Base-by-base conservation (phyloP, 2,329 filamentous ascomycete species). In the Claviceps digitariae region DNA sequence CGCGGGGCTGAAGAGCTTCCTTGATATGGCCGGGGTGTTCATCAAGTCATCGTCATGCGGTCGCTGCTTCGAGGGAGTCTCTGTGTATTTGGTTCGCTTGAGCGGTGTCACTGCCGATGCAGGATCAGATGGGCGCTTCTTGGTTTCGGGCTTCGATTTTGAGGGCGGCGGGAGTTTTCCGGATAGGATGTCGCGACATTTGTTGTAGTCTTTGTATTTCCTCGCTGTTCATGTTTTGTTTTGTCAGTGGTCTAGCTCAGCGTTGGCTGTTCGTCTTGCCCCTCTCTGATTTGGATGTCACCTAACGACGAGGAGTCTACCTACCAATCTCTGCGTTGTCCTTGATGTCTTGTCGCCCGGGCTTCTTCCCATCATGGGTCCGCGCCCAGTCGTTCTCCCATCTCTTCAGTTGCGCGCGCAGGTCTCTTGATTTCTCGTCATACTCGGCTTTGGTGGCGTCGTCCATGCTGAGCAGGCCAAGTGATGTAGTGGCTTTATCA, bases 191-290 rank as follows among this genome's bases (percentile, higher is more conserved):
- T 81, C 76, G 57, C 83, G 77, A 51, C 84, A 64, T 58, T 76
- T 82, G 64, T 83, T 82, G 67, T 90, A 90, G 57, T 86, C 77
- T 64, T 86, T 88, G 68, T 91, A 91, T 63, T 89, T 90, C 48
- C 73, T 74, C 40, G 82, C 84, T 86, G 59, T 41, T 36, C 45
- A 15, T 29, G n/a, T n/a, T n/a, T n/a, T n/a, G n/a, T n/a, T n/a
- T n/a, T 13, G 12, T 52, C 27, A 52, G 49, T 21, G 8, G 7
- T 43, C 20, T 48, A 8, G 13, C 0, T 20, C 20, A 27, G 6
- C 13, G 2, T 15, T 13, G 34, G 34, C 12, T 36, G 12, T 15
- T 36, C 34, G 4, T 15, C 34, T 4, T 15, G 2, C 12, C 13
- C 13, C 6, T 3, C 15, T 7, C 23, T 9, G 6, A 25, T n/a